A percentile compares a stretch with the other conserved stretches of the same genome.
Evolutionary conservation across 2,329 filamentous ascomycete species (phyloP).

Genomic region (Ceratocystis harringtonii): DNA sequence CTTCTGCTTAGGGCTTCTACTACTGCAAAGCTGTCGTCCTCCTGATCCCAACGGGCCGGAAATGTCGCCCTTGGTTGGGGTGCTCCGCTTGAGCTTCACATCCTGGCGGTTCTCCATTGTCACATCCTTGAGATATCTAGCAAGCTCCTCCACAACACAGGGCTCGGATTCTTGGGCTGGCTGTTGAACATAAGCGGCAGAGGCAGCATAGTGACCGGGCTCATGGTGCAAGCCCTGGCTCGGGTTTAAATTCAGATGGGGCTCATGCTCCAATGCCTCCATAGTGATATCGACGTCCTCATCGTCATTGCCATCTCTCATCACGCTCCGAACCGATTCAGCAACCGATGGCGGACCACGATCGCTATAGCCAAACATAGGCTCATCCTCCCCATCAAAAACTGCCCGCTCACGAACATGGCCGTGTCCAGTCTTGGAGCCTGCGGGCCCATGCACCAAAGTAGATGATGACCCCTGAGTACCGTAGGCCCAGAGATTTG

Average conservation of each 20-base stretch:
- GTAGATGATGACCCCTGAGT: not conserved
- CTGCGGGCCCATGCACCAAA: not conserved
- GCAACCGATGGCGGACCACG: slow-evolving; percentile 6
- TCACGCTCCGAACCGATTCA: slow-evolving; percentile 5
- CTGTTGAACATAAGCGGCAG: not conserved
- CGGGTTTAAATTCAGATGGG: not conserved
- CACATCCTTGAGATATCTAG: slow-evolving; percentile 5
- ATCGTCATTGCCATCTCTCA: not conserved
- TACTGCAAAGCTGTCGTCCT: not conserved
- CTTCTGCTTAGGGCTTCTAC: not conserved
- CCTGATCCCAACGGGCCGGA: not conserved
- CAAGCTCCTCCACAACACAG: not conserved
- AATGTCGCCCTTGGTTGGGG: not conserved
- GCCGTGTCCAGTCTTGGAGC: not conserved
- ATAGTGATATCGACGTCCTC: not conserved
- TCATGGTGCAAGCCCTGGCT: not conserved
- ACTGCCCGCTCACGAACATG: slow-evolving; percentile 14
- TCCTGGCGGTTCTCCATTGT: slow-evolving; percentile 10
- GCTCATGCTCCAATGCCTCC: not conserved
- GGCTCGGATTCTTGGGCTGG: not conserved
- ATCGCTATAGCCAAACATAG: not conserved
- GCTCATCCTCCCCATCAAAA: slow-evolving; percentile 7
- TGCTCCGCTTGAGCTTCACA: not conserved
- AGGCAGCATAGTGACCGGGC: not conserved
- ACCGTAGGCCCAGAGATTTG: slow-evolving; percentile 9